Evolutionary conservation across 2,329 filamentous ascomycete species (phyloP), one percentile per base, ranked within the genome.

Genomic region (Verticillium klebahnii): DNA sequence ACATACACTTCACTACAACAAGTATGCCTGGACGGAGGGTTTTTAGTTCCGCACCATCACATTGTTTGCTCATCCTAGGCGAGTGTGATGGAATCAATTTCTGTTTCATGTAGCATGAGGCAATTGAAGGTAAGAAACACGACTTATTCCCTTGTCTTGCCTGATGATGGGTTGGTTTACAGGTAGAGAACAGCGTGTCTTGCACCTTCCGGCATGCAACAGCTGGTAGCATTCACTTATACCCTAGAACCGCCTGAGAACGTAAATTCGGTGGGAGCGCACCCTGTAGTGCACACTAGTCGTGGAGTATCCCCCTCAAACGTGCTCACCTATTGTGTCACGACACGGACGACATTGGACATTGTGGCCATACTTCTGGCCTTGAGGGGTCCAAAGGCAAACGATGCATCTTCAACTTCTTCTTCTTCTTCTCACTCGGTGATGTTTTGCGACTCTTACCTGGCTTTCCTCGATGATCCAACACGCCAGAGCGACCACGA

Each of bases 401-500:
- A 52, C 45, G 23, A 52, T 52, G 19, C n/a, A 23, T 52, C 45
- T 52, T 52, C 45, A 52, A 52, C 45, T 59, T 60, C 60, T 60
- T 62, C 55, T 57, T 63, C 59, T 56, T 32, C 62, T 17, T 57
- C 52, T 59, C 45, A 5, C 23, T 19, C 23, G 3, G n/a, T 14
- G 45, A 52, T 52, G n/a, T 52, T 52, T 52, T 19, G 9, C 45
- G 19, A 52, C 25, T 14, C 11, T 25, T 17, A 23, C 45, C 4
- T 52, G 9, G 9, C 19, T 12, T 12, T 25, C 45, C 45, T 25
- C 45, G 19, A 52, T 25, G 45, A 52, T 12, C 11, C n/a, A 45
- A n/a, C 15, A 12, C 5, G 23, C 52, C 59, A 36, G 63, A 61
- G 61, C 61, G 59, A 64, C 59, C 55, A 57, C 34, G 59, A 59